These are phyloP conservation scores for Kodamaea leandrae DNA, from an alignment of 805 yeast genomes.

Conservation along the genomic window DNA sequence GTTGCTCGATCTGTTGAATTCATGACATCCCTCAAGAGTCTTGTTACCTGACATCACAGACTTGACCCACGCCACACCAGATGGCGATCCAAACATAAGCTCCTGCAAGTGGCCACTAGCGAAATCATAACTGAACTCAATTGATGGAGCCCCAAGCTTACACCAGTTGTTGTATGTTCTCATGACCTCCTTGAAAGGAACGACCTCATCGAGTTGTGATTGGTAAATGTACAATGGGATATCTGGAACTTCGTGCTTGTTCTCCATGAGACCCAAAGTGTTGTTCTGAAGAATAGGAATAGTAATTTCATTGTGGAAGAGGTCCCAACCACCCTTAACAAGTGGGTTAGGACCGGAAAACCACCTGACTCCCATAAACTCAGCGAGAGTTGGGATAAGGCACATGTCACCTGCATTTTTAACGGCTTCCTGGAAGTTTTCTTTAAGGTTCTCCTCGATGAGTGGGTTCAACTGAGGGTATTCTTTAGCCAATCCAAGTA, in stretches of 20 bases:
- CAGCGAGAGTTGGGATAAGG: constrained; percentile 3
- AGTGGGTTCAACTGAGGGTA: constrained; percentile 30
- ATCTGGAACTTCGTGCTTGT: constrained; percentile 10
- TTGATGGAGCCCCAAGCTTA: constrained; percentile 9
- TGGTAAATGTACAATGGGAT: constrained; percentile 14
- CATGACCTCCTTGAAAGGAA: constrained; percentile 9
- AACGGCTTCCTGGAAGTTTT: constrained; percentile 1
- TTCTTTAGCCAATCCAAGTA: constrained; percentile 31
- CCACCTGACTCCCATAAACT: constrained; percentile 1
- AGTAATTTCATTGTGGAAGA: constrained; percentile 15
- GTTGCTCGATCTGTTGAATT: constrained; percentile 43
- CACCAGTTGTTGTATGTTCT: constrained; percentile 14
- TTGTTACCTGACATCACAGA: constrained; percentile 15
- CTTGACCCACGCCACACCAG: constrained; percentile 20
- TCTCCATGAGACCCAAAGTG: constrained; percentile 18
- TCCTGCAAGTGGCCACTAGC: constrained; percentile 17
- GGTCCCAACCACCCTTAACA: constrained; percentile 16
- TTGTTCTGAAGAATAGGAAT: constrained; percentile 17
- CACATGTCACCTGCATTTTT: constrained; percentile 1
- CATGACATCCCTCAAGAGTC: constrained; percentile 20
- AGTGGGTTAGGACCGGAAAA: constrained; percentile 15
- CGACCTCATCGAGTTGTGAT: constrained; percentile 12
- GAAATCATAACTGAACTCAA: constrained; percentile 10
- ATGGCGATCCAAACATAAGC: constrained; percentile 13
- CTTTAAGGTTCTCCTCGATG: too few species aligned